Percentiles rank a stretch among this genome's conserved stretches.
Evolutionary conservation across 108 stramenopile species (phyloP).

Genomic region (Skeletonema tropicum): DNA sequence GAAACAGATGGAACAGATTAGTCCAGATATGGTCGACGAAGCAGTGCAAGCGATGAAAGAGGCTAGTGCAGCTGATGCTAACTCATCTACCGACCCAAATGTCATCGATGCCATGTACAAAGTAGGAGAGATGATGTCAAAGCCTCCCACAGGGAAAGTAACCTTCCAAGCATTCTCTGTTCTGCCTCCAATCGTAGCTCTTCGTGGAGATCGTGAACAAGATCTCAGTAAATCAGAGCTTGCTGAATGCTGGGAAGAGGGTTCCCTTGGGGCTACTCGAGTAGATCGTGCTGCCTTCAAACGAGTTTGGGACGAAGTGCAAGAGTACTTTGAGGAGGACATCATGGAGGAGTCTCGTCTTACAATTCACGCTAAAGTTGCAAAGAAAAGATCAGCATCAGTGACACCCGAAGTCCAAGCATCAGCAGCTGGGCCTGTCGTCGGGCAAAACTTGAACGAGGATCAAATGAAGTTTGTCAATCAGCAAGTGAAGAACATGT

Average conservation of each 20-base stretch:
- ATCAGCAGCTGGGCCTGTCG: conserved; percentile 19
- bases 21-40: conserved; percentile 58
- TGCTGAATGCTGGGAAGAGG: conserved; percentile 73
- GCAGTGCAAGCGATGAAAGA: conserved; percentile 52
- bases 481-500: conserved; percentile 68
- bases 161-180: conserved; percentile 70
- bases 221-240: conserved; percentile 63
- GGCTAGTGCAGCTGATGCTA: conserved; percentile 35
- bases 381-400: conserved; percentile 42
- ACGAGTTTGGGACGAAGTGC: conserved; percentile 80
- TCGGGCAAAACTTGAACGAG: conserved; percentile 50
- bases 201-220: conserved; percentile 60
- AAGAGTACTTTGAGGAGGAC: conserved; percentile 78
- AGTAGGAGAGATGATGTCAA: conserved; percentile 67
- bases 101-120: conserved; percentile 72
- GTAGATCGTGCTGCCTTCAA: conserved; percentile 72
- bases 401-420: conserved; percentile 12
- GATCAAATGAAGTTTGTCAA: conserved; percentile 61
- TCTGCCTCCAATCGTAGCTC: conserved; percentile 59
- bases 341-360: conserved; percentile 66
- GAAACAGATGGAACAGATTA: conserved; percentile 54
- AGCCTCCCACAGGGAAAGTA: conserved; percentile 61
- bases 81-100: conserved; percentile 57
- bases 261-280: conserved; percentile 60
- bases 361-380: conserved; percentile 31